Evolutionary conservation across 371 early-diverging fungal species (phyloP).

Genomic region (Capniomyces stellatus): DNA sequence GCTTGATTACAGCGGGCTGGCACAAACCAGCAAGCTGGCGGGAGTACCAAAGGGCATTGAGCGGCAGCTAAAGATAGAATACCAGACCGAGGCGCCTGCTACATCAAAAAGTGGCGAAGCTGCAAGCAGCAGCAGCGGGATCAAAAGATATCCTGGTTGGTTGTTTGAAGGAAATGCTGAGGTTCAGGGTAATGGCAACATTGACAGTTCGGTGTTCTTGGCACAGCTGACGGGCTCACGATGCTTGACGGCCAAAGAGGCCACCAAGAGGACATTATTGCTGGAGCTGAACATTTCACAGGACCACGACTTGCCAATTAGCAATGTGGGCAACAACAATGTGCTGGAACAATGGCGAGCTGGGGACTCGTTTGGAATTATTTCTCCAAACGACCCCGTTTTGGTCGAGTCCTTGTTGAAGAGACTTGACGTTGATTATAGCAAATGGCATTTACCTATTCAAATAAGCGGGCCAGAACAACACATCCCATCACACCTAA

Average conservation of each 20-base stretch:
- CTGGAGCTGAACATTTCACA: constrained; percentile 36
- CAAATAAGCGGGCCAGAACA: constrained; percentile 1
- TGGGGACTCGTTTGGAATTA: constrained; percentile 75
- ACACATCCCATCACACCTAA: constrained; percentile 35
- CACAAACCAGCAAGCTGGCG: not conserved
- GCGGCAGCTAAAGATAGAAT: too few species aligned
- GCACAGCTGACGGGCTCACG: not conserved
- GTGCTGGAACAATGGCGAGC: constrained; percentile 24
- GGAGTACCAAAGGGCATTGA: too few species aligned
- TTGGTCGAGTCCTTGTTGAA: constrained; percentile 34
- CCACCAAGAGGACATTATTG: constrained; percentile 54
- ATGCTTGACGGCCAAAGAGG: constrained; percentile 17
- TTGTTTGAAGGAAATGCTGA: not conserved
- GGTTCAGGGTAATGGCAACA: too few species aligned
- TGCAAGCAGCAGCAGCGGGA: too few species aligned
- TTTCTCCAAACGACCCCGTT: constrained; percentile 51
- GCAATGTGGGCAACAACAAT: not conserved
- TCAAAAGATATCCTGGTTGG: not conserved
- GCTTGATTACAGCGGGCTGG: not conserved
- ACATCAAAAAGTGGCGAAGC: too few species aligned
- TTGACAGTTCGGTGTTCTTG: not conserved
- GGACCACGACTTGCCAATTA: not conserved
- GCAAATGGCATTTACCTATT: constrained; percentile 3
- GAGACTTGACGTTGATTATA: constrained; percentile 15
- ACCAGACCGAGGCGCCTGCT: too few species aligned